Percentiles rank a stretch among this genome's conserved stretches.
Evolutionary conservation across 208 protist species (phyloP).

Genomic region (Balamuthia mandrillaris): DNA sequence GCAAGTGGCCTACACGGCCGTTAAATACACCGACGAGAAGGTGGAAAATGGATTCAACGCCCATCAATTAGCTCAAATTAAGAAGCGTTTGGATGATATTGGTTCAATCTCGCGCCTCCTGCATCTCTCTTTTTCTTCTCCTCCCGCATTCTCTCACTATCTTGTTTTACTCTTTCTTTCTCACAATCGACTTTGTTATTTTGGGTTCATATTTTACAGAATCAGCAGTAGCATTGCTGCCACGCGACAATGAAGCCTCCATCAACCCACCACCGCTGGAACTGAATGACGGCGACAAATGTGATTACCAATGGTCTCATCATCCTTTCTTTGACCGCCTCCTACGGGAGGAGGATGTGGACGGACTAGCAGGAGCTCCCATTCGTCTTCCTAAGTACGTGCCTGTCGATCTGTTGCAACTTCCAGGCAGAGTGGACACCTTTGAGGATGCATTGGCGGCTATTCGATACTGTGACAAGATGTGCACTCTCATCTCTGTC

Average conservation of each 20-base stretch:
- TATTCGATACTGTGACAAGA: constrained; percentile 60
- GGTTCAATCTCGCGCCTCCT: neutral
- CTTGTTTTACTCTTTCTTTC: neutral
- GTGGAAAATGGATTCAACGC: neutral
- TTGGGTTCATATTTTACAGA: too few relatives aligned
- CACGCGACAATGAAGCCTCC: neutral
- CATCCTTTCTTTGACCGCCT: constrained; percentile 54
- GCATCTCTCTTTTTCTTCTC: neutral
- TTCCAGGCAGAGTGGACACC: constrained; percentile 29
- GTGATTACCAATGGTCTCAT: constrained; percentile 31
- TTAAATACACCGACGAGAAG: constrained; percentile 23
- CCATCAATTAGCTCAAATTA: constrained; percentile 21
- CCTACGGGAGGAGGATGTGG: constrained; percentile 43
- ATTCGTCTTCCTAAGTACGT: constrained; percentile 48
- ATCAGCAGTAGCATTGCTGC: neutral
- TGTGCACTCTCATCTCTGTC: constrained; percentile 64
- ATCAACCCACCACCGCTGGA: neutral
- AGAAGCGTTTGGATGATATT: neutral
- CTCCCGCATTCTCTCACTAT: neutral
- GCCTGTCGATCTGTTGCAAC: constrained; percentile 57
- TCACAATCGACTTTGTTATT: too few relatives aligned
- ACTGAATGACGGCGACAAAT: constrained; percentile 15
- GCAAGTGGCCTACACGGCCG: constrained; percentile 35
- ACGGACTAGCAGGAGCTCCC: constrained; percentile 50
- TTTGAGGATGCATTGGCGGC: constrained; percentile 61